Evolutionary conservation across 192 early-diverging fungal genomes (phyloP).

Genomic region (Spinellus fusiger): DNA sequence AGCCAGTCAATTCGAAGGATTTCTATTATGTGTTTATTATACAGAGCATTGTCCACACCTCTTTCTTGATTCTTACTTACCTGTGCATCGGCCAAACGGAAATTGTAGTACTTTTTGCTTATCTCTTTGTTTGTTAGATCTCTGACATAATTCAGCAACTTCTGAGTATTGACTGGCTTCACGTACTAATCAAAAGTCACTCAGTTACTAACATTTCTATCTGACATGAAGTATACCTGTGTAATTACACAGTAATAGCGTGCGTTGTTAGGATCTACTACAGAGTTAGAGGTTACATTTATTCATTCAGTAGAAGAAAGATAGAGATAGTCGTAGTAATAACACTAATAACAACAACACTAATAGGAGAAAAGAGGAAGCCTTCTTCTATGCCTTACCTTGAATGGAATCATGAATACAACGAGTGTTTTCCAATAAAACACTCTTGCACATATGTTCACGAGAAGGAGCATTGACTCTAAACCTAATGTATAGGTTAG

Average conservation of each 20-base stretch:
- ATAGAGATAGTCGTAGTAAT: too few species aligned
- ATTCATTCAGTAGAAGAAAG: neutral
- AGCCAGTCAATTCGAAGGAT: conserved; percentile 70
- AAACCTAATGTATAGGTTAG: conserved; percentile 23
- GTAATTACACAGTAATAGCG: conserved; percentile 66
- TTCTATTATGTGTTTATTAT: conserved; percentile 22
- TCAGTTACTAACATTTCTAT: neutral
- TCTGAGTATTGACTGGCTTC: conserved; percentile 52
- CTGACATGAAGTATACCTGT: conserved; percentile 34
- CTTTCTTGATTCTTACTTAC: conserved; percentile 6
- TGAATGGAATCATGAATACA: conserved; percentile 45
- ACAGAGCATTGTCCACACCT: neutral
- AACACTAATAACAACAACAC: too few species aligned
- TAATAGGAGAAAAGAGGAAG: too few species aligned
- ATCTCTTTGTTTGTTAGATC: conserved; percentile 39
- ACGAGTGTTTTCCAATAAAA: conserved; percentile 87
- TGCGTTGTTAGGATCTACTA: conserved; percentile 45
- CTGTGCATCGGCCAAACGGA: conserved; percentile 62
- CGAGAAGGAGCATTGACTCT: conserved; percentile 61
- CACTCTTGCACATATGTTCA: conserved; percentile 82
- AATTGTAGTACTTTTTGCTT: conserved; percentile 74
- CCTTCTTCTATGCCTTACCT: conserved; percentile 17
- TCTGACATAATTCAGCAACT: conserved; percentile 61
- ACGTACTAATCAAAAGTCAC: conserved; percentile 32
- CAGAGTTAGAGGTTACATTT: neutral